A percentile compares a stretch with the other conserved stretches of the same genome.
Evolutionary conservation across 2,329 filamentous ascomycete genomes (phyloP).

Genomic region (Metarhizium rileyi): DNA sequence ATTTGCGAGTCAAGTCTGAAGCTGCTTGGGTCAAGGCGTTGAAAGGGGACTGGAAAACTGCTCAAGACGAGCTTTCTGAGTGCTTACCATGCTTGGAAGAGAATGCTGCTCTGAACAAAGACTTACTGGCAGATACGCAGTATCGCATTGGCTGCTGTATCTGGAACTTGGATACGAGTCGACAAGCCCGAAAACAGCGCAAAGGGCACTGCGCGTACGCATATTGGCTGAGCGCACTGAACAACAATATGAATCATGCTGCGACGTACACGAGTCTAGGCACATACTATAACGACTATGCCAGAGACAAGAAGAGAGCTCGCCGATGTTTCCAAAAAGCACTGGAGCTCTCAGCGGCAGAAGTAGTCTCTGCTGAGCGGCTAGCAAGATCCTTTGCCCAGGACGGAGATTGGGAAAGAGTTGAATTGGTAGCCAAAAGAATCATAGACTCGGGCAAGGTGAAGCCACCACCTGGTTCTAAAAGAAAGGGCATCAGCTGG

Average conservation of each 20-base stretch:
- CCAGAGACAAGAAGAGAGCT: slow-evolving; percentile 74
- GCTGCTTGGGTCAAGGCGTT: slow-evolving; percentile 87
- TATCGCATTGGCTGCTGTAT: slow-evolving; percentile 81
- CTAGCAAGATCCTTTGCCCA: slow-evolving; percentile 81
- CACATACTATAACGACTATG: slow-evolving; percentile 85
- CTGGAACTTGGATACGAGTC: slow-evolving; percentile 74
- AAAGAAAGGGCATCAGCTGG: slow-evolving; percentile 90
- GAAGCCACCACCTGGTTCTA: slow-evolving; percentile 81
- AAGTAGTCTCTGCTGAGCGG: slow-evolving; percentile 78
- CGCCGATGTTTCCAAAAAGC: slow-evolving; percentile 95
- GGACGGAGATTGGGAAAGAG: slow-evolving; percentile 89
- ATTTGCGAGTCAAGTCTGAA: slow-evolving; percentile 74
- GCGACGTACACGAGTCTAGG: slow-evolving; percentile 88
- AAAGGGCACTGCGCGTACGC: slow-evolving; percentile 62
- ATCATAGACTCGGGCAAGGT: slow-evolving; percentile 93
- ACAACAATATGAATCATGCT: slow-evolving; percentile 78
- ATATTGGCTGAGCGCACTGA: slow-evolving; percentile 73
- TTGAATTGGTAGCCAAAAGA: slow-evolving; percentile 83
- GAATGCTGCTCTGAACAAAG: slow-evolving; percentile 44
- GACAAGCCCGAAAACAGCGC: slow-evolving; percentile 66
- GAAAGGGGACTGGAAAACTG: slow-evolving; percentile 62
- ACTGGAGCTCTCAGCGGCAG: slow-evolving; percentile 80
- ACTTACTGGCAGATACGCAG: slow-evolving; percentile 75
- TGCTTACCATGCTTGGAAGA: slow-evolving; percentile 57
- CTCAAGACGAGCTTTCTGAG: slow-evolving; percentile 58